A percentile compares a stretch with the other conserved stretches of the same genome.
Evolutionary conservation across 257 asterid genomes (phyloP).

Genomic region (Solanum corneliomulleri): DNA sequence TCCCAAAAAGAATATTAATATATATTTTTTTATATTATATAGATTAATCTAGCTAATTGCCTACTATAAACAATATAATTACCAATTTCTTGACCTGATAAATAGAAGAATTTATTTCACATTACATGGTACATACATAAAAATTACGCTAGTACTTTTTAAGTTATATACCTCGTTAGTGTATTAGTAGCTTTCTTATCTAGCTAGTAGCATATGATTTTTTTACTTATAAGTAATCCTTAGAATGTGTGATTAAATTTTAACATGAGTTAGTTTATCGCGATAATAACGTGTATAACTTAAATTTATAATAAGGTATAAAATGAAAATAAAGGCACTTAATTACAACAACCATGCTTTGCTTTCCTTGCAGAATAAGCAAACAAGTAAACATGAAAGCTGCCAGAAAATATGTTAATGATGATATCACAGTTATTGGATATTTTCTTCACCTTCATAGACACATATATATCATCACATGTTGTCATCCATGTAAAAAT

Average conservation of each 20-base stretch:
- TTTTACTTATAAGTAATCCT: not conserved
- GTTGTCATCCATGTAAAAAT: not conserved
- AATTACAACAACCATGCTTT: not conserved
- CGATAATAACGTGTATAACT: not conserved
- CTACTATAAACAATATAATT: not conserved
- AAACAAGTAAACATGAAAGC: constrained; percentile 2
- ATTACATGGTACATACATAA: not conserved
- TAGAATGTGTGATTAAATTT: not conserved
- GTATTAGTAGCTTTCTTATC: no score
- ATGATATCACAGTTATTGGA: constrained; percentile 10
- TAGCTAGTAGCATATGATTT: not conserved
- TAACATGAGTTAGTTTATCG: not conserved
- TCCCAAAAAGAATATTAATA: no score
- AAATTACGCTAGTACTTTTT: no score
- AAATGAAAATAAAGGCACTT: not conserved
- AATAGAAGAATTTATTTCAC: not conserved
- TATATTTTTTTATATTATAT: not conserved
- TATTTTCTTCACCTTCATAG: not conserved
- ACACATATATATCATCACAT: not conserved
- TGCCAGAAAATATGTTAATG: constrained; percentile 15
- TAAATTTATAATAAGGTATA: not conserved
- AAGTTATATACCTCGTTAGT: not conserved
- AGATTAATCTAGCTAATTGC: no score
- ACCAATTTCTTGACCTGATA: not conserved
- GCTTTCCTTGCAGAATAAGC: constrained; percentile 1